Evolutionary conservation across 257 asterid species (phyloP).

Genomic region (Rehmannia glutinosa): DNA sequence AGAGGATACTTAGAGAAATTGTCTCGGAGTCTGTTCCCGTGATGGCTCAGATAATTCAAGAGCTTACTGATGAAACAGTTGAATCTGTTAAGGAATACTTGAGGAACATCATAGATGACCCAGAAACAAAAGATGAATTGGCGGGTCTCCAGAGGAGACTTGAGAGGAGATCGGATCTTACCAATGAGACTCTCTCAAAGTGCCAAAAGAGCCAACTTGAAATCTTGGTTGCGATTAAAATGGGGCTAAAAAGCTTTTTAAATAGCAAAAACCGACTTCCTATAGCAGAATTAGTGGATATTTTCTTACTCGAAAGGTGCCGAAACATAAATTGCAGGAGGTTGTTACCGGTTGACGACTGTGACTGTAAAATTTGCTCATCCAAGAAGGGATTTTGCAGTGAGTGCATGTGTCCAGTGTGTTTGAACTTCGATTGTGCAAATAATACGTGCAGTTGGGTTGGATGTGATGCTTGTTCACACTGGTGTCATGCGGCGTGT

Average conservation of each 20-base stretch:
- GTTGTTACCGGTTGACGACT: conserved; percentile 70
- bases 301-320: conserved; percentile 76
- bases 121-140: conserved; percentile 57
- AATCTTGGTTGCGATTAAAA: conserved; percentile 63
- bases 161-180: conserved; percentile 75
- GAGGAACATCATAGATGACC: conserved; percentile 42
- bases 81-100: conserved; percentile 66
- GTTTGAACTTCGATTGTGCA: conserved; percentile 82
- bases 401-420: conserved; percentile 92
- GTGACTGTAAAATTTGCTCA: conserved; percentile 85
- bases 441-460: conserved; percentile 92
- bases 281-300: conserved; percentile 56
- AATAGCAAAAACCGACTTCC: conserved; percentile 41
- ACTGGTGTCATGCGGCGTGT: conserved; percentile 92
- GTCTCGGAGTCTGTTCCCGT: conserved; percentile 61
- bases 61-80: conserved; percentile 60
- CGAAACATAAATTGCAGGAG: conserved; percentile 69
- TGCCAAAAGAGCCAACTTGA: conserved; percentile 74
- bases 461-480: conserved; percentile 85
- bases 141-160: conserved; percentile 58
- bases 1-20: conserved; percentile 67
- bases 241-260: conserved; percentile 61
- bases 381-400: conserved; percentile 82
- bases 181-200: conserved; percentile 63
- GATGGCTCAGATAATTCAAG: conserved; percentile 69